Evolutionary conservation across 1,139 yeast species (phyloP).

Genomic region (Yamadazyma dushanensis): DNA sequence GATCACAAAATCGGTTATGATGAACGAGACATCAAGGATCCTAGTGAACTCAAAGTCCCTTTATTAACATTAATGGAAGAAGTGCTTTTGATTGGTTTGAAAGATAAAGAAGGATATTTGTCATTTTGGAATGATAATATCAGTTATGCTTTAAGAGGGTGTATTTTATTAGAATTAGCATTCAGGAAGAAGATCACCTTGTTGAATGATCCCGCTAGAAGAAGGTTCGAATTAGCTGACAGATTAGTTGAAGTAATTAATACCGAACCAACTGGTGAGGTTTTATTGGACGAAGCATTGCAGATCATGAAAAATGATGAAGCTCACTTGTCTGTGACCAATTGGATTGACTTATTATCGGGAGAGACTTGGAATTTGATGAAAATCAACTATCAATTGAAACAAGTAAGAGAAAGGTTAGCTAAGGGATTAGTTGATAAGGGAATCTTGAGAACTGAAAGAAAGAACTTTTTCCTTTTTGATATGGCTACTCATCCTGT

Average conservation of each 20-base stretch:
- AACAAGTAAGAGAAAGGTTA: constrained; percentile 94
- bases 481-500: constrained; percentile 99
- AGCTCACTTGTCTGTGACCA: constrained; percentile 73
- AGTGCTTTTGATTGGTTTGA: constrained; percentile 85
- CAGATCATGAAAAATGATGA: constrained; percentile 87
- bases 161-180: constrained; percentile 89
- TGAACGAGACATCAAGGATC: constrained; percentile 62
- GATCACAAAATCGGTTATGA: constrained; percentile 79
- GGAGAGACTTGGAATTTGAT: constrained; percentile 98
- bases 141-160: constrained; percentile 93
- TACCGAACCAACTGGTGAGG: constrained; percentile 90
- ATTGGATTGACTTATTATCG: constrained; percentile 91
- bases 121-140: constrained; percentile 98
- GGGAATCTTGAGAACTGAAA: constrained; percentile 94
- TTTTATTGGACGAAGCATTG: constrained; percentile 87
- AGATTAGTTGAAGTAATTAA: constrained; percentile 86
- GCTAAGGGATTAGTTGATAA: constrained; percentile 97
- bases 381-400: constrained; percentile 91
- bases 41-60: constrained; percentile 56
- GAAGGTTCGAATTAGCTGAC: constrained; percentile 84
- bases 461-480: constrained; percentile 88
- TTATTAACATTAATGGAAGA: constrained; percentile 93
- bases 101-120: constrained; percentile 92
- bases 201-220: constrained; percentile 91
- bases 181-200: constrained; percentile 85